Evolutionary conservation across 805 yeast genomes (phyloP), one percentile per base, ranked within the genome.

Genomic region (Citeromyces matritensis): DNA sequence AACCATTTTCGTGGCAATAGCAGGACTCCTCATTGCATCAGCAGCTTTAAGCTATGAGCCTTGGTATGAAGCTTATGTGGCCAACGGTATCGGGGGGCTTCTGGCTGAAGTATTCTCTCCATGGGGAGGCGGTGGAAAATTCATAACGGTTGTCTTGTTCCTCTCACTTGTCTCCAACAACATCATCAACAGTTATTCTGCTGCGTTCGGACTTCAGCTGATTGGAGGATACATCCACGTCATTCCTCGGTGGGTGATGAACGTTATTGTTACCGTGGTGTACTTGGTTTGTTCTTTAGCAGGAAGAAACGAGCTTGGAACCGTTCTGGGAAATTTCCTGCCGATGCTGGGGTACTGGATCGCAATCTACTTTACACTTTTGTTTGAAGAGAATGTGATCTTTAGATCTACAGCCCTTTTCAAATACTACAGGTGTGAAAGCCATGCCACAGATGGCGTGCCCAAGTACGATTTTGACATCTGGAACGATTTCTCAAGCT

Each of bases 281-380:
- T 79, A 75, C 43, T 57, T 80, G 38, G 70, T 77, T 3, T 67
- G 83, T 47, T 75, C 94, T 2, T 54, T 82, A 36, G 86, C 69
- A 14, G 95, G 95, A 8, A 64, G 78, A 42, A 57, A 76, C 46
- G 73, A 75, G 42, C 78, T 84, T 47, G 61, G 82, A 35, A 61
- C 71, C 3, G 81, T 84, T 37, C 57, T 83, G 41, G 73, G 83
- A 8, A 83, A 83, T 44, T 83, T 83, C 53, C 57, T 83, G 43
- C 94, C 95, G 7, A 83, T 83, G 94, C 68, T 83, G 36, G 94
- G 94, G 2, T 83, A 83, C 54, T 83, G 95, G 95, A 69, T 81
- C 34, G 70, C 86, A 35, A 80, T 83, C 56, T 84, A 83, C 49
- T 69, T 76, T 42, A 65, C 69, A n/a, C 48, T 83, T 29, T 52